Evolutionary conservation across 192 early-diverging fungal species (phyloP), one percentile per base, ranked within the genome.

Genomic region (Cladochytrium replicatum): DNA sequence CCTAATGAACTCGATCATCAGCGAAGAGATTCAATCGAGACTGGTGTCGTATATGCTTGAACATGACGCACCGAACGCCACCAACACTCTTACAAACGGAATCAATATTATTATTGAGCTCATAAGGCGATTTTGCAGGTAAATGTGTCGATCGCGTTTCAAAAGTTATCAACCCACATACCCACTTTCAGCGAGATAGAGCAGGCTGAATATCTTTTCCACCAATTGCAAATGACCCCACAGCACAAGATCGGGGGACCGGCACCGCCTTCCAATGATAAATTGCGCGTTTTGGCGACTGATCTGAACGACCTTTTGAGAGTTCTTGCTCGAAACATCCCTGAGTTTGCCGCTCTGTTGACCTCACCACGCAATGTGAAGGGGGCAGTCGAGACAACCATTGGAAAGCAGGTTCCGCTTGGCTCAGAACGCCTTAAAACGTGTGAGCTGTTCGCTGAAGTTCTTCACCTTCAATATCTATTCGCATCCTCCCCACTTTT

Each of bases 401-500:
- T 85, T 34, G 89, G 90, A n/a, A 70, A 77, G 53, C 74, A 82
- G 51, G 76, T 67, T 30, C 68, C 91, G 77, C 71, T 99, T 38
- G 93, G 96, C n/a, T 87, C 91, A 57, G 93, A 96, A 67, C 77
- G 96, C 8, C 67, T 99, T 30, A 87, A 88, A 47, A 88, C 89
- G 31, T 97, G 96, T 64, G 96, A 99, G 66, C 77, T 99, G 51
- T 92, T 97, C 77, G 96, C 96, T 3, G 96, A 99, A 69, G 66
- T 99, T 13, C 63, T 99, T 38, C 96, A 97, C 57, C 87, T 80
- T 28, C 77, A 79, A 34, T 80, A 78, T 48, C 61, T 78, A 11
- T 80, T 67, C 55, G 67, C 72, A 6, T 73, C 69, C 19, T 69
- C 66, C 31, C 77, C 77, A 4, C 55, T 79, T 24, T 79, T 79